Percentiles rank a stretch among this genome's conserved stretches.
phyloP scores from a whole-genome alignment of 2,329 filamentous ascomycete genomes.

The Apiospora kogelbergensis region DNA sequence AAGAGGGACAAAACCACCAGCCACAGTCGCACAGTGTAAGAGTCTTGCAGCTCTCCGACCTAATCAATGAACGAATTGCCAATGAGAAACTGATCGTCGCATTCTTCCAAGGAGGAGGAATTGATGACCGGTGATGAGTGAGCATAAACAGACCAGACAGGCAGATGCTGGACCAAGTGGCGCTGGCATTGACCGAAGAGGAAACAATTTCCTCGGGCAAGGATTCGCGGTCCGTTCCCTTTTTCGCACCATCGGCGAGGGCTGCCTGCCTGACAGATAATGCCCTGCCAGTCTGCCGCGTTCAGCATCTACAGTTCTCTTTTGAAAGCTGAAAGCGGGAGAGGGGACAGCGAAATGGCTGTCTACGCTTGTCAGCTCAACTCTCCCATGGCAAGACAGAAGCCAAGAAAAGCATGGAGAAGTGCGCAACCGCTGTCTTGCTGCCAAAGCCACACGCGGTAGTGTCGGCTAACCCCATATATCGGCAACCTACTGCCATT shows the following conservation, averaged over 20 bases:
- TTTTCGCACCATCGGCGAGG: background rate
- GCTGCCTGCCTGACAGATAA: background rate
- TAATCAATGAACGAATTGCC: background rate
- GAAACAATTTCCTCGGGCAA: background rate
- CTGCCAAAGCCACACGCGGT: background rate
- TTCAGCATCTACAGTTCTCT: background rate
- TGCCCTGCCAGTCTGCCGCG: background rate
- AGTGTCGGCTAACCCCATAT: background rate
- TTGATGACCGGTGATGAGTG: background rate
- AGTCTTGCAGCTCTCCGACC: background rate
- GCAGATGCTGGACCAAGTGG: background rate
- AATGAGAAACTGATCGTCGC: background rate
- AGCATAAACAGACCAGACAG: background rate
- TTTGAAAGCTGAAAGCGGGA: background rate
- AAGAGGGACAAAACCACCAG: background rate
- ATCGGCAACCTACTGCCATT: background rate
- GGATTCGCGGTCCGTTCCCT: conserved; percentile 3
- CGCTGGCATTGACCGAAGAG: conserved; percentile 5
- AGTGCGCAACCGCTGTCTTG: background rate
- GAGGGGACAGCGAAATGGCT: background rate
- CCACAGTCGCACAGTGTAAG: background rate
- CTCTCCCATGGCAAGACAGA: background rate
- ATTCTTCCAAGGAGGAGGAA: background rate
- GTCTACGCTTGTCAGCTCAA: background rate
- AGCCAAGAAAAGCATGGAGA: background rate